Base-by-base conservation (phyloP, 2,329 filamentous ascomycete genomes). In the Aspergillus alliaceus region DNA sequence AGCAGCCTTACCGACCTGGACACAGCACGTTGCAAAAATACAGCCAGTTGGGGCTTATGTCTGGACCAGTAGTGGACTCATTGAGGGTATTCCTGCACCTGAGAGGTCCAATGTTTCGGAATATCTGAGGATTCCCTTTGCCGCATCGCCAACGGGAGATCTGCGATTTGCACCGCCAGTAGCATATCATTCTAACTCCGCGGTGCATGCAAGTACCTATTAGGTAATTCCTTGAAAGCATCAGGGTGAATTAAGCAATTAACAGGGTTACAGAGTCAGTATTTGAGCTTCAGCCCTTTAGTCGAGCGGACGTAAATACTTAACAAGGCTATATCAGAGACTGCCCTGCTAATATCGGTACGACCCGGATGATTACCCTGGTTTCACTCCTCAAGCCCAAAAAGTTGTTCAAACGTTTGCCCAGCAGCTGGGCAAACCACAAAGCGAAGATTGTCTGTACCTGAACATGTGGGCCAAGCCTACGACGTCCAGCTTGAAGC, bases 381-480 rank as follows among this genome's bases (percentile, higher is more conserved):
- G 59, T 15, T 56, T 61, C 9, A 68, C 63, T 14, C 58, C 57
- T 11, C 66, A 69, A 35, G 64, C 59, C 15, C 46, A 57, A 3
- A 46, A 14, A 8, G 63, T 70, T 24, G 31, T 68, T 7, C 60
- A 64, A 24, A 54, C 61, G 3, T 66, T 69, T 44, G 64, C 62
- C 12, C 56, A 60, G 14, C 50, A 58, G n/a, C n/a, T 57, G 11
- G 57, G 49, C 0, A 66, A 66, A 14, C 67, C 68, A 1, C 73
- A 74, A 51, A 66, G 64, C 46, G 66, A 73, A 57, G 73, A 75
- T 52, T 76, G 73, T 58, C 59, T 76, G 54, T 70, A 68, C 9
- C 51, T 75, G 25, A 75, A 75, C 48, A 61, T 75, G 14, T 75
- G 72, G 72, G 57, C 64, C 1, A 61, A 59, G 6, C 46, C 37